Evolutionary conservation across 352 stramenopile species (phyloP).

Genomic region (Globisporangium nodosum): DNA sequence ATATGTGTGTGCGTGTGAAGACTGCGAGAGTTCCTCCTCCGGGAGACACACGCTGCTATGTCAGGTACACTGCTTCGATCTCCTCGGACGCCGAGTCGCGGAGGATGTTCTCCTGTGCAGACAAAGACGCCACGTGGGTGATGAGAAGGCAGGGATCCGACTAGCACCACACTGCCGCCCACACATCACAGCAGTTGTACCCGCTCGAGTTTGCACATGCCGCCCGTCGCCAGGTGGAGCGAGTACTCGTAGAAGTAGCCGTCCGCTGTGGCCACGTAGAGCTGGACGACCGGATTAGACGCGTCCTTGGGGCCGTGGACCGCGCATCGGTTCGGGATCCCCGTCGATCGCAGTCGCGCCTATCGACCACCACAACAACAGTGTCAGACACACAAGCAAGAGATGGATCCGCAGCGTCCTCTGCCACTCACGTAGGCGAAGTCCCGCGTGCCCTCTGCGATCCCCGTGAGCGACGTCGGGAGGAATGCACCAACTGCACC

Average conservation of each 20-base stretch:
- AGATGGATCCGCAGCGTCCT: too few species aligned
- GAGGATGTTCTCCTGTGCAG: constrained; percentile 71
- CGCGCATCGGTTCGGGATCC: constrained; percentile 70
- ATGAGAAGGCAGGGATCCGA: neutral
- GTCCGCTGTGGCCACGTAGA: constrained; percentile 76
- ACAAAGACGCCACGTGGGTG: neutral
- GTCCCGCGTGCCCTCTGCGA: constrained; percentile 81
- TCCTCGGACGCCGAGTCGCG: constrained; percentile 80
- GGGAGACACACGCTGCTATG: constrained; percentile 19
- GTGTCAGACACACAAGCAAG: neutral
- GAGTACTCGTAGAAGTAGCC: constrained; percentile 88
- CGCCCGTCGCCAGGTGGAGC: constrained; percentile 58
- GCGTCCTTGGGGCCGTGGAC: constrained; percentile 66
- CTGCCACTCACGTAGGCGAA: constrained; percentile 68
- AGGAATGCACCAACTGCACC: constrained; percentile 69
- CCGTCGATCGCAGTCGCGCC: constrained; percentile 64
- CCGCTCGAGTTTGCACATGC: constrained; percentile 81
- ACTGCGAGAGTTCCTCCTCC: neutral
- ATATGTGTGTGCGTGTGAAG: neutral
- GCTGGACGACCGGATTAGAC: constrained; percentile 45
- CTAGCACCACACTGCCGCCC: too few species aligned
- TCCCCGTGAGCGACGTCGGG: constrained; percentile 68
- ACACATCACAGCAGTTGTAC: constrained; percentile 11
- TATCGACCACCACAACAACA: constrained; percentile 14
- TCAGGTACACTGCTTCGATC: constrained; percentile 81